Evolutionary conservation across 176 grass and related monocot species (phyloP).

Genomic region (Cenchrus purpureus): DNA sequence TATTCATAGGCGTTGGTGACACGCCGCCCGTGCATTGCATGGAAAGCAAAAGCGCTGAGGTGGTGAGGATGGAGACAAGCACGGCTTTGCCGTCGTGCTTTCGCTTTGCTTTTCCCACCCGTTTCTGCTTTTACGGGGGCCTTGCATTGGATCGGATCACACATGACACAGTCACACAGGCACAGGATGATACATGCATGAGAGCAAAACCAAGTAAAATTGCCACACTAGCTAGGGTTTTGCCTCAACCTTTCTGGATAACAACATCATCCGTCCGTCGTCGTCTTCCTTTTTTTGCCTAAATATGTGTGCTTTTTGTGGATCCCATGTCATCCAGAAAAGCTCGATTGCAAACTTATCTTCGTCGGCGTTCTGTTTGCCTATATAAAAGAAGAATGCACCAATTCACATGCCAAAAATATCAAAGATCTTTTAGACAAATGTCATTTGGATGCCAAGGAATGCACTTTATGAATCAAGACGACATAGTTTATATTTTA

Average conservation of each 20-base stretch:
- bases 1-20: slow-evolving; percentile 3
- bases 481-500: too few species aligned
- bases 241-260: slow-evolving; percentile 33
- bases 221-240: slow-evolving; percentile 23
- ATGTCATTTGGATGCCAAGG: background rate
- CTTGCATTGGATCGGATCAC: slow-evolving; percentile 31
- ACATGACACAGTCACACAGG: background rate
- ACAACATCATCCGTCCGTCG: background rate
- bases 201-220: slow-evolving; percentile 13
- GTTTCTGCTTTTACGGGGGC: slow-evolving; percentile 48
- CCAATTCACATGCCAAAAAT: background rate
- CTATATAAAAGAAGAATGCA: background rate
- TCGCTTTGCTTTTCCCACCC: slow-evolving; percentile 56
- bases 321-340: slow-evolving; percentile 39
- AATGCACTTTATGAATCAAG: background rate
- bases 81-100: slow-evolving; percentile 64
- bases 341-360: slow-evolving; percentile 13
- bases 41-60: slow-evolving; percentile 61
- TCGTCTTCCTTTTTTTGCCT: background rate
- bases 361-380: slow-evolving; percentile 20
- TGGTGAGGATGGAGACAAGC: slow-evolving; percentile 60
- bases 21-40: slow-evolving; percentile 35
- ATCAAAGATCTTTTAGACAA: background rate
- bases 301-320: background rate
- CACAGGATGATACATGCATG: too few species aligned